These are phyloP conservation scores for Trichosanthes truncata DNA, from an alignment of 306 rosid species.

Conservation along the genomic window DNA sequence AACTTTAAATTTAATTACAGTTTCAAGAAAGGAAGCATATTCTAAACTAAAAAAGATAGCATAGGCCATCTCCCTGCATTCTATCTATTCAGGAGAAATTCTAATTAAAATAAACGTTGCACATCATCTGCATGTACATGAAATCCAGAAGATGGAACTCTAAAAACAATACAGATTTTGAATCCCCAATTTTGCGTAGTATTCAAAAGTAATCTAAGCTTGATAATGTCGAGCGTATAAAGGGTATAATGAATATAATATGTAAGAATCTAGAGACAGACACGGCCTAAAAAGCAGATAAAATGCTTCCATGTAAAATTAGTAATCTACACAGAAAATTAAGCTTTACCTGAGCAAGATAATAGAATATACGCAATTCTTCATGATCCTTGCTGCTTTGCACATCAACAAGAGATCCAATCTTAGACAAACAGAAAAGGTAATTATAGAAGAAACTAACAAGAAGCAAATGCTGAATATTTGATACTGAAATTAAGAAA, in stretches of 20 bases:
- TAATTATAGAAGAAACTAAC: too few species aligned
- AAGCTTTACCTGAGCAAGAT: constrained; percentile 78
- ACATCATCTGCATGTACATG: neutral
- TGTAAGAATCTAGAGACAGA: neutral
- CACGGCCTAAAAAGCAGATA: neutral
- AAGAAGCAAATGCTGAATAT: too few species aligned
- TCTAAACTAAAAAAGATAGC: neutral
- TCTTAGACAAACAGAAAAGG: too few species aligned
- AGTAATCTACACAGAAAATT: constrained; percentile 7
- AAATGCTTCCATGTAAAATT: too few species aligned
- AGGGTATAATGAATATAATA: neutral
- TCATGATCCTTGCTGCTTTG: constrained; percentile 97
- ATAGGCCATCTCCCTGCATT: too few species aligned
- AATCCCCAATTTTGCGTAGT: neutral
- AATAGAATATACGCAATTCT: constrained; percentile 98
- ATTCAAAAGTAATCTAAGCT: constrained; percentile 9
- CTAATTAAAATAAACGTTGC: too few species aligned
- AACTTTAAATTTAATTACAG: neutral
- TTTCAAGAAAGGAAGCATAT: neutral
- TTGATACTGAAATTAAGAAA: too few species aligned
- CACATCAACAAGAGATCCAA: constrained; percentile 94
- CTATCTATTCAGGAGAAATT: too few species aligned
- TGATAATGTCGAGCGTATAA: neutral
- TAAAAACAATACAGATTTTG: neutral
- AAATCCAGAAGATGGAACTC: neutral